Percentiles rank a stretch among this genome's conserved stretches.
phyloP scores from a whole-genome alignment of 805 yeast genomes.

The Yarrowia hollandica region DNA sequence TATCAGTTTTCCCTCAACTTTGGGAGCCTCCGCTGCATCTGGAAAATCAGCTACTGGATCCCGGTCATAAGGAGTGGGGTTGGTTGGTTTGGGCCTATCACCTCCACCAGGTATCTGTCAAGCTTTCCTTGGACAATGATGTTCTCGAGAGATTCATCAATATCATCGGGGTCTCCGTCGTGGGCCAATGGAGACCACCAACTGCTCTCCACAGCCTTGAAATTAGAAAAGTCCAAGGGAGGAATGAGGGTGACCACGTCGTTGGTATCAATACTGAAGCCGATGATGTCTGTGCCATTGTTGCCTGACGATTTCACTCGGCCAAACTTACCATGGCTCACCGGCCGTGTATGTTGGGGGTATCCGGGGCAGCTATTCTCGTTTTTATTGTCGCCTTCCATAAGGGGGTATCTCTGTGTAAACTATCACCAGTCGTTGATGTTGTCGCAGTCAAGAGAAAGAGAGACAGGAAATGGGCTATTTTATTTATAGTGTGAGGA shows the following conservation, averaged over 20 bases:
- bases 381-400: conserved; percentile 4
- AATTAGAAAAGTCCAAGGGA: background rate
- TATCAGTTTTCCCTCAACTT: background rate
- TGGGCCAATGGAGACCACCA: conserved; percentile 7
- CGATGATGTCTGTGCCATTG: conserved; percentile 4
- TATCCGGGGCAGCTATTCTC: conserved; percentile 22
- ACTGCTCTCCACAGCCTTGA: background rate
- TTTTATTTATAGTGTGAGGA: background rate
- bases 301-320: conserved; percentile 12
- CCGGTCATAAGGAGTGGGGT: background rate
- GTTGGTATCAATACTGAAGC: background rate
- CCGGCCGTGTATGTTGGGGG: conserved; percentile 6
- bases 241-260: background rate
- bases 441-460: background rate
- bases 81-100: background rate
- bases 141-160: background rate
- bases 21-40: background rate
- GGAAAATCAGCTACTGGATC: conserved; percentile 5
- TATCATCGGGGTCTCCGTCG: background rate
- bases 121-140: conserved; percentile 9
- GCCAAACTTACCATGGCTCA: conserved; percentile 17
- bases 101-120: background rate
- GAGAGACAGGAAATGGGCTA: background rate
- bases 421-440: no score
- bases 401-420: conserved; percentile 2